These are phyloP conservation scores for Pleomassaria siparia DNA, from an alignment of 2,329 filamentous ascomycete species.

Conservation along the genomic window DNA sequence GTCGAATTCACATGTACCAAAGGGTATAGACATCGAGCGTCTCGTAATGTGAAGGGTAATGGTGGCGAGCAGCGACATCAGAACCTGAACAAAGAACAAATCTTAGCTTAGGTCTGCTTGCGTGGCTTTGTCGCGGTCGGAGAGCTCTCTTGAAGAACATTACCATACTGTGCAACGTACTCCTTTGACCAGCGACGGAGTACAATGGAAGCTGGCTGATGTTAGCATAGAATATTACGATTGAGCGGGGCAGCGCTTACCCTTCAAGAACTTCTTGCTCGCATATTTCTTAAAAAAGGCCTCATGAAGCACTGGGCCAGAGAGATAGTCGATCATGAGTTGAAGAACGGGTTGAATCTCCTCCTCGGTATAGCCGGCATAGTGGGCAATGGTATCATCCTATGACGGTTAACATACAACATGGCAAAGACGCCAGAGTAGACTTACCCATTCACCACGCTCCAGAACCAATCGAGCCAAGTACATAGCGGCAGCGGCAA, in stretches of 20 bases:
- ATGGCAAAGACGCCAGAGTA: neutral
- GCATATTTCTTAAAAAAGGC: slow-evolving; percentile 99
- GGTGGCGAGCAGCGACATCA: neutral
- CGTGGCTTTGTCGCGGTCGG: slow-evolving; percentile 20
- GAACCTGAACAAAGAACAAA: slow-evolving; percentile 17
- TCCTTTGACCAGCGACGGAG: slow-evolving; percentile 93
- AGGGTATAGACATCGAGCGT: slow-evolving; percentile 4
- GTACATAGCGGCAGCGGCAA: slow-evolving; percentile 94
- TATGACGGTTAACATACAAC: slow-evolving; percentile 39
- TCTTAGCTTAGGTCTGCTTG: slow-evolving; percentile 24
- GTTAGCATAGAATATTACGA: slow-evolving; percentile 14
- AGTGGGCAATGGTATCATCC: slow-evolving; percentile 85
- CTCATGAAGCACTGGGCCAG: slow-evolving; percentile 85
- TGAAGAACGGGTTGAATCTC: slow-evolving; percentile 91
- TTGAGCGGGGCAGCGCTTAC: slow-evolving; percentile 53
- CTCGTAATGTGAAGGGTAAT: slow-evolving; percentile 11
- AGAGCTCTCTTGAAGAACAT: slow-evolving; percentile 28
- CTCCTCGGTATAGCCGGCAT: slow-evolving; percentile 88
- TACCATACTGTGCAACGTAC: slow-evolving; percentile 46
- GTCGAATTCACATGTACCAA: slow-evolving; percentile 7
- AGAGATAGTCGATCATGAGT: slow-evolving; percentile 96
- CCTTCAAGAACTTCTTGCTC: slow-evolving; percentile 98
- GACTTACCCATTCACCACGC: slow-evolving; percentile 83
- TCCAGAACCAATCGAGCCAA: slow-evolving; percentile 87
- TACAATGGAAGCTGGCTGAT: slow-evolving; percentile 74